phyloP scores from a whole-genome alignment of 257 asterid species.

The Salvia hispanica region DNA sequence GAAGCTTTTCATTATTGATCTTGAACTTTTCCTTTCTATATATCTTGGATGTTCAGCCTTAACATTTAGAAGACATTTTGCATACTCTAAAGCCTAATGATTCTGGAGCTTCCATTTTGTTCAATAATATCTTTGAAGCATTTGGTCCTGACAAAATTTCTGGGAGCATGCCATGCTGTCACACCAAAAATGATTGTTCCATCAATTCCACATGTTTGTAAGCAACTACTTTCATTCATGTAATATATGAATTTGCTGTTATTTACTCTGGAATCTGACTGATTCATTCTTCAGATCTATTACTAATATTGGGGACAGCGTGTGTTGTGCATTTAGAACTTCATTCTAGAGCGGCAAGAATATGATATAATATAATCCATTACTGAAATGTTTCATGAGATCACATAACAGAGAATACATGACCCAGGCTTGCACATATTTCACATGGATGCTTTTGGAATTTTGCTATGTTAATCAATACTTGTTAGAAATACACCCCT shows the following conservation, averaged over 20 bases:
- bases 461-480: slow-evolving; percentile 10
- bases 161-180: slow-evolving; percentile 43
- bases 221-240: slow-evolving; percentile 37
- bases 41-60: slow-evolving; percentile 33
- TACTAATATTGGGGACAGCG: not conserved
- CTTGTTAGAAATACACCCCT: not conserved
- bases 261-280: slow-evolving; percentile 10
- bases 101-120: slow-evolving; percentile 64
- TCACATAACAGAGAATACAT: not conserved
- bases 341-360: not conserved
- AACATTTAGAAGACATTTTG: slow-evolving; percentile 69
- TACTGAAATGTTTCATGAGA: not conserved
- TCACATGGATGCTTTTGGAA: slow-evolving; percentile 16
- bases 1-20: slow-evolving; percentile 16
- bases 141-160: slow-evolving; percentile 36
- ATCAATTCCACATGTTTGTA: slow-evolving; percentile 68
- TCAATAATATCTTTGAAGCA: slow-evolving; percentile 63
- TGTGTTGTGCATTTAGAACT: slow-evolving; percentile 9
- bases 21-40: slow-evolving; percentile 20
- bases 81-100: slow-evolving; percentile 62
- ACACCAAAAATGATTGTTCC: slow-evolving; percentile 37
- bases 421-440: slow-evolving; percentile 2
- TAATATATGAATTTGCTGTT: slow-evolving; percentile 11
- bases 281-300: not conserved
- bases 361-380: not conserved